A percentile compares a stretch with the other conserved stretches of the same genome.
Evolutionary conservation across 2,329 filamentous ascomycete species (phyloP).

Genomic region (Allantophomopsis cytisporea): DNA sequence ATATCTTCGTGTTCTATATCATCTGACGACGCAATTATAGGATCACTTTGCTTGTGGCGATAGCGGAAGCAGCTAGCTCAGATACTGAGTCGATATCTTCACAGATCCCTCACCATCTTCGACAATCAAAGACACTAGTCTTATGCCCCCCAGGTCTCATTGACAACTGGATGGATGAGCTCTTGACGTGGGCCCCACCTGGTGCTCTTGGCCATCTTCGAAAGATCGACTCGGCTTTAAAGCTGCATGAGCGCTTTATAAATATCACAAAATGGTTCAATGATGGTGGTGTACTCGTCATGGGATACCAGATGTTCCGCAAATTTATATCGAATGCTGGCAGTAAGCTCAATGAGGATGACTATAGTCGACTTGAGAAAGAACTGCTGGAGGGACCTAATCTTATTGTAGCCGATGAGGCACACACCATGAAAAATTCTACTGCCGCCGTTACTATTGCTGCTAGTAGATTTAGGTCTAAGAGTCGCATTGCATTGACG

Average conservation of each 20-base stretch:
- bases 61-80: constrained; percentile 53
- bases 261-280: constrained; percentile 44
- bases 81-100: constrained; percentile 35
- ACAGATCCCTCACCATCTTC: constrained; percentile 58
- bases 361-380: constrained; percentile 24
- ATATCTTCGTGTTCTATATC: not conserved
- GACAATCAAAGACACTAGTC: constrained; percentile 50
- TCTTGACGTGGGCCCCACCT: constrained; percentile 53
- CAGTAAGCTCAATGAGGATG: constrained; percentile 17
- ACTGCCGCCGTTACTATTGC: constrained; percentile 34
- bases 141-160: constrained; percentile 64
- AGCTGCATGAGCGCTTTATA: constrained; percentile 22
- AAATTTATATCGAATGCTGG: constrained; percentile 22
- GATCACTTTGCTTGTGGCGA: constrained; percentile 66
- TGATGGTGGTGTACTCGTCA: constrained; percentile 58
- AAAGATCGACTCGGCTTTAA: constrained; percentile 33
- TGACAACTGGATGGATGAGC: constrained; percentile 73
- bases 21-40: constrained; percentile 14
- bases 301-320: constrained; percentile 62
- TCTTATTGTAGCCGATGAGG: constrained; percentile 76
- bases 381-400: constrained; percentile 47
- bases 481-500: constrained; percentile 67
- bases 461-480: constrained; percentile 48
- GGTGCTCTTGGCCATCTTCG: constrained; percentile 39
- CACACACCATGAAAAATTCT: constrained; percentile 64